Percentiles rank a stretch among this genome's conserved stretches.
Conservation (phyloP, 441 rosid genomes). For the Pelargonium exstipulatum region DNA sequence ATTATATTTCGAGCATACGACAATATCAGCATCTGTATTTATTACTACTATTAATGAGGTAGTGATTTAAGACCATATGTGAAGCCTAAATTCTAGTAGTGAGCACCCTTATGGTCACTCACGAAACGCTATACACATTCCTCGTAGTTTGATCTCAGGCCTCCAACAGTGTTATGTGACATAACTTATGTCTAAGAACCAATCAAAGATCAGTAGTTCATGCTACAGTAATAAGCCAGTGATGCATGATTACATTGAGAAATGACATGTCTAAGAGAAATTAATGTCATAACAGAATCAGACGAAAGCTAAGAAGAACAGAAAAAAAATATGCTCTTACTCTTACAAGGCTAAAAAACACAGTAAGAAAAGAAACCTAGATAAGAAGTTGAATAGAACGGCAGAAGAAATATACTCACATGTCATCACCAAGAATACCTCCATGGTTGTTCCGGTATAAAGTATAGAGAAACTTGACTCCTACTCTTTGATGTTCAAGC, state of each 20-base stretch:
- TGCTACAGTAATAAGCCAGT: neutral
- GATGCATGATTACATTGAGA: neutral
- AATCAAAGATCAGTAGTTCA: neutral
- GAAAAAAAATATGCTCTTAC: neutral
- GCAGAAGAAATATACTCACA: conserved; percentile 42
- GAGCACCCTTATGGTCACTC: neutral
- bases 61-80: neutral
- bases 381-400: neutral
- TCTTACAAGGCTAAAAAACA: neutral
- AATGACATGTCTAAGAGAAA: neutral
- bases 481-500: conserved; percentile 86
- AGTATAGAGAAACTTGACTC: conserved; percentile 66
- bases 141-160: neutral
- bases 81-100: neutral
- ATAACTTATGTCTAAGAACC: neutral
- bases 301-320: neutral
- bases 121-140: too few relatives aligned
- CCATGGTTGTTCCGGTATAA: conserved; percentile 75
- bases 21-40: too few relatives aligned
- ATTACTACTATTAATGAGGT: neutral
- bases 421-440: conserved; percentile 94
- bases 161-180: neutral
- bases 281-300: neutral
- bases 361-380: neutral
- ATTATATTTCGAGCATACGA: too few relatives aligned